phyloP scores from a whole-genome alignment of 2,329 filamentous ascomycete species.

The Celoporthe dispersa region DNA sequence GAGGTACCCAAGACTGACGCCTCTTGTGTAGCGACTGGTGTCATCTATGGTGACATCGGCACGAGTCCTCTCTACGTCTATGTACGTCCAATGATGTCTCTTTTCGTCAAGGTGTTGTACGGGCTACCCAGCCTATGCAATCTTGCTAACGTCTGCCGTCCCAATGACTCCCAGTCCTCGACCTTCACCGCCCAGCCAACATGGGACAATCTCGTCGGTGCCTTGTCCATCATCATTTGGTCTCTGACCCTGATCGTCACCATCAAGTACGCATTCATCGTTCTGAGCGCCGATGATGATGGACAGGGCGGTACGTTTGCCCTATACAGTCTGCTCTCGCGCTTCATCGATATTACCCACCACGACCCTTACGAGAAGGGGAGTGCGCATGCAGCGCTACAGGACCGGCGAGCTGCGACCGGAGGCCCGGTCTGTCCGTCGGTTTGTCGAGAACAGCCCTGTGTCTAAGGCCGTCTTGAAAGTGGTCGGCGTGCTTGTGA shows the following conservation, averaged over 20 bases:
- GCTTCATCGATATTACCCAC: conserved; percentile 64
- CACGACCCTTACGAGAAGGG: conserved; percentile 60
- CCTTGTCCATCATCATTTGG: conserved; percentile 72
- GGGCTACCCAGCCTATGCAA: too few species aligned
- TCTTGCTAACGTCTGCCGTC: not conserved
- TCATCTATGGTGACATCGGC: conserved; percentile 72
- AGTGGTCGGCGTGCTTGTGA: conserved; percentile 60
- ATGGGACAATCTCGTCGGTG: conserved; percentile 64
- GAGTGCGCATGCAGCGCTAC: conserved; percentile 64
- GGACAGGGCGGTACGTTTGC: conserved; percentile 74
- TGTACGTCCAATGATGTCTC: not conserved
- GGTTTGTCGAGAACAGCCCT: conserved; percentile 60
- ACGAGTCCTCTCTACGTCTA: conserved; percentile 63
- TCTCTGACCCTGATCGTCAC: conserved; percentile 71
- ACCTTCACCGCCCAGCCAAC: conserved; percentile 62
- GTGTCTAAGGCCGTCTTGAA: conserved; percentile 60
- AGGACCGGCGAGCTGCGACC: conserved; percentile 58
- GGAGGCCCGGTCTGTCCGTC: conserved; percentile 56
- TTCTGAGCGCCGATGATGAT: conserved; percentile 70
- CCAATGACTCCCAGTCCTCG: conserved; percentile 39
- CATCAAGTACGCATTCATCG: conserved; percentile 69
- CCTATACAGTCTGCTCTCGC: conserved; percentile 66
- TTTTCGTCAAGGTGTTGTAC: not conserved
- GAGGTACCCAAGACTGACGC: not conserved
- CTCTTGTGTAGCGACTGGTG: conserved; percentile 65